Base-by-base conservation (phyloP, 1,139 yeast species). In the Hyphopichia burtonii region DNA sequence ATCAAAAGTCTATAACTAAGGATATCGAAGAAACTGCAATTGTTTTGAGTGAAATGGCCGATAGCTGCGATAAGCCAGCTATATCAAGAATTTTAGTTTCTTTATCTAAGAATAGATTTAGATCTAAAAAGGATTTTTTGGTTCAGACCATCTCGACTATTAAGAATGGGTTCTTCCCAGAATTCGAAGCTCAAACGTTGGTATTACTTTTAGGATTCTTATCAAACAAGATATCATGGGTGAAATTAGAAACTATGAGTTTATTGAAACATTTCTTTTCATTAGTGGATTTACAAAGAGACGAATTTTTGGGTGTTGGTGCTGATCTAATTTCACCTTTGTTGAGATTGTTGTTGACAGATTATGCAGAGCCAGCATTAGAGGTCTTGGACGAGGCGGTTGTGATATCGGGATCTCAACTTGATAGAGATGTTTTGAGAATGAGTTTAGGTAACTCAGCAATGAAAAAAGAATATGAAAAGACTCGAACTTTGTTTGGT, bases 281-380 rank as follows among this genome's bases (percentile, higher is more conserved):
- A 1, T 68, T 78, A 45, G 83, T 91, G 11, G 93, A 93, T 56
- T 71, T 91, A 44, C 81, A 80, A 40, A 70, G 86, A 39, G 89
- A 86, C 15, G 96, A 86, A 52, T 90, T 90, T 58, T 75, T 80
- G 33, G 96, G 96, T 2, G 85, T 90, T 37, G 99, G 99, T 5
- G 99, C 99, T 0, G 99, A 93, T 58, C 71, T 93, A 42, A 87
- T 94, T 4, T 86, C 96, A 1, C 99, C 99, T 1, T 68, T 94
- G 40, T 69, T 94, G 48, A 73, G 98, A 39, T 69, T 94, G 32
- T 66, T 94, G 32, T 75, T 88, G 48, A 90, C 98, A 0, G 96
- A 90, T 39, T 84, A 79, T 62, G 97, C 96, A 1, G 90, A 87
- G 47, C 82, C 82, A 36, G 97, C 98, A 0, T 67, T 94, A 34